Base-by-base conservation (phyloP, 768 basidiomycete genomes). In the Tephrocybe sp. region DNA sequence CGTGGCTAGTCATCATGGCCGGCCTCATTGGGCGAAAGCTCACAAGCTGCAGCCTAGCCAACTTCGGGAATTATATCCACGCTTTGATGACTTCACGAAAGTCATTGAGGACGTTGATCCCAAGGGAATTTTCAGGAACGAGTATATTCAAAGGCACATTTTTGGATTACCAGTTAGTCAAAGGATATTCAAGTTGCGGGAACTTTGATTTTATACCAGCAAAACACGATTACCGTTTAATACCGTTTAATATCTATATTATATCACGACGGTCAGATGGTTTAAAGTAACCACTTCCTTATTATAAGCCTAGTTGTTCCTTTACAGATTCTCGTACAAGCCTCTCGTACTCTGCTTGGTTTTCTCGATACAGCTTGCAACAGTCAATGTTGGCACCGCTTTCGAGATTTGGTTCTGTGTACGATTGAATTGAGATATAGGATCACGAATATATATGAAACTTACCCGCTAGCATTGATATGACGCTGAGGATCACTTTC, bases 311-410 rank as follows among this genome's bases (percentile, higher is more conserved):
- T 59, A 98, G 74, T 66, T 96, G 92, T 61, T 90, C 84, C 60
- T 75, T 83, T 60, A 98, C 89, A 45, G 89, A 87, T 64, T 83
- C 80, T 58, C 88, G 75, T 32, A 98, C 93, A 36, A 83, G 73
- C 57, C 89, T 78, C 67, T 97, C 95, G 67, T 97, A 98, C 68
- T 98, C 92, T 57, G 75, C 70, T 52, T 79, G 82, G 66, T 97
- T 85, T 57, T 97, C 95, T 53, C 96, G 80, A 67, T 96, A 98
- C 50, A 98, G 73, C 72, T 98, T 98, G 76, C 93, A 95, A 63
- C 94, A 96, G 71, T 96, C 87, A 55, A 99, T 89, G 71, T 97
- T 98, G 45, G 97, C 97, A 16, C 94, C 94, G 53, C 90, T 93
- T 70, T 99, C 97, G 42, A 98, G 78, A 69, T 99, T 99, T 22